Evolutionary conservation across 2,329 filamentous ascomycete species (phyloP).

Genomic region (Pyrenophora seminiperda): DNA sequence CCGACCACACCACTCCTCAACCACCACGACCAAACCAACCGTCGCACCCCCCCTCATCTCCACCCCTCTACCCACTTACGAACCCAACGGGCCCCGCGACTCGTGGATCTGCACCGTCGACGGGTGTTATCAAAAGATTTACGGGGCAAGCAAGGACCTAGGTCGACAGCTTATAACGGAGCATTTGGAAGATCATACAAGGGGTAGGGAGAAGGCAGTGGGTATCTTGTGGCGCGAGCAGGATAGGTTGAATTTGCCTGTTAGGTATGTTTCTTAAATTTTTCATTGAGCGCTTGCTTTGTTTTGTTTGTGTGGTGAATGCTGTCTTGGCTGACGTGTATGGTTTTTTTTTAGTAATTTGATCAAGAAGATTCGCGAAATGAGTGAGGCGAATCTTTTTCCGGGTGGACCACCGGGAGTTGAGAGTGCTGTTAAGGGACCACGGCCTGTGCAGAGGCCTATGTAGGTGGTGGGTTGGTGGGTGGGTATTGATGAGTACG

Average conservation of each 20-base stretch:
- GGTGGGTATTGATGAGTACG: too few relatives aligned
- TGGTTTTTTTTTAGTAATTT: conserved; percentile 47
- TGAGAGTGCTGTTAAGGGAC: not conserved
- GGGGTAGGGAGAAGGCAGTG: conserved; percentile 58
- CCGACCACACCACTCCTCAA: conserved; percentile 13
- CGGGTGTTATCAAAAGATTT: conserved; percentile 68
- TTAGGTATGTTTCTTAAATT: conserved; percentile 39
- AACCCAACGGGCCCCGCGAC: conserved; percentile 60
- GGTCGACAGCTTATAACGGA: conserved; percentile 63
- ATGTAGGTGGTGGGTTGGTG: conserved; percentile 2
- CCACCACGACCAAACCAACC: conserved; percentile 14
- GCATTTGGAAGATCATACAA: conserved; percentile 67
- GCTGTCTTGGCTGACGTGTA: not conserved
- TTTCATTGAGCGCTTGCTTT: too few relatives aligned
- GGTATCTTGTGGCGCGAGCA: conserved; percentile 62
- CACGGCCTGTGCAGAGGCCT: conserved; percentile 19
- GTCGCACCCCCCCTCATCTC: conserved; percentile 33
- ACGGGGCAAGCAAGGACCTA: conserved; percentile 62
- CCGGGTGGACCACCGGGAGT: conserved; percentile 8
- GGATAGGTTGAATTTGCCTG: conserved; percentile 47
- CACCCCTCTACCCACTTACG: conserved; percentile 42
- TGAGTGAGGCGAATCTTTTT: conserved; percentile 44
- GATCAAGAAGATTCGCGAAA: conserved; percentile 54
- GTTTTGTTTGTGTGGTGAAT: too few relatives aligned
- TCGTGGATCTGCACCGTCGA: conserved; percentile 70